These are phyloP conservation scores for Phytophthora sojae DNA, from an alignment of 352 stramenopile genomes.

Conservation along the genomic window DNA sequence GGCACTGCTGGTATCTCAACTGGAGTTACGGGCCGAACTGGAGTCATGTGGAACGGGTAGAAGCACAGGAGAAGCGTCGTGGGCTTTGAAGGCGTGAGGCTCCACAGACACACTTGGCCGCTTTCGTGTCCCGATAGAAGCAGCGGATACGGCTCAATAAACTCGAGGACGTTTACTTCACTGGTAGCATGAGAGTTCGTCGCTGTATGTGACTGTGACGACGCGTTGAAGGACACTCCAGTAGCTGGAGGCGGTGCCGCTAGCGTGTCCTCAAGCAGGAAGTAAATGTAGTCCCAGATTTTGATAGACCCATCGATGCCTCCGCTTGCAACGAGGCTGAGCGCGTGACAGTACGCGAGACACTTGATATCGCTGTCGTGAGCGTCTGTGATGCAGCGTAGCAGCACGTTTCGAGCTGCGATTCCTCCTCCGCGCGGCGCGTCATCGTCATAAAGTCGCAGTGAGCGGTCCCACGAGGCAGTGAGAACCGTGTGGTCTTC, in stretches of 20 bases:
- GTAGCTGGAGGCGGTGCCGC: constrained; percentile 13
- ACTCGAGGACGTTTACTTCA: constrained; percentile 75
- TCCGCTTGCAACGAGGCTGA: constrained; percentile 72
- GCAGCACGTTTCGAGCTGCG: constrained; percentile 53
- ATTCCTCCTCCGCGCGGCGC: constrained; percentile 28
- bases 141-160: constrained; percentile 79
- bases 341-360: constrained; percentile 75
- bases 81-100: constrained; percentile 54
- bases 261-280: constrained; percentile 76
- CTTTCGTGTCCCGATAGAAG: constrained; percentile 79
- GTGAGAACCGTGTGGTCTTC: constrained; percentile 80
- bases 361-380: constrained; percentile 85
- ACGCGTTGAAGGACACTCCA: constrained; percentile 22
- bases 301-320: constrained; percentile 73
- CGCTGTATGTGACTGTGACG: not conserved
- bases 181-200: constrained; percentile 20
- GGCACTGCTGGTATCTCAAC: not conserved
- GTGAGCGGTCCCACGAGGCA: constrained; percentile 76
- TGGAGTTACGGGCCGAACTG: constrained; percentile 9
- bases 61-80: constrained; percentile 56
- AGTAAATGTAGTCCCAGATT: constrained; percentile 90
- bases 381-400: constrained; percentile 73
- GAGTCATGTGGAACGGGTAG: constrained; percentile 41
- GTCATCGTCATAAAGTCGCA: constrained; percentile 81
- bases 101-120: constrained; percentile 67